Base-by-base conservation (phyloP, 2,329 filamentous ascomycete species). In the Cordyceps militaris region DNA sequence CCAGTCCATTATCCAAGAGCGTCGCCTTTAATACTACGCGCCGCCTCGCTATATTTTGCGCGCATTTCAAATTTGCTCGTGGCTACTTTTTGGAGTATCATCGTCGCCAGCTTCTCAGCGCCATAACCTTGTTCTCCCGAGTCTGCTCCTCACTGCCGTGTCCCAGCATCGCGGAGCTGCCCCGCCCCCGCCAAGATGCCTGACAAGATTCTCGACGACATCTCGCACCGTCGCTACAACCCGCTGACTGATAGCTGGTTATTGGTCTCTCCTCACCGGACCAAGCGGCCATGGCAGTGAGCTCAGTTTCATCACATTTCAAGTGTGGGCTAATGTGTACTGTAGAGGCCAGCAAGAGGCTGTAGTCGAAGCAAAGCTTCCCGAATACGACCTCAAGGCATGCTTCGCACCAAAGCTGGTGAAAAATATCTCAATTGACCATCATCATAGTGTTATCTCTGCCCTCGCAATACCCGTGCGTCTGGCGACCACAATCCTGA, bases 261-360 rank as follows among this genome's bases (percentile, higher is more conserved):
- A 60, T 82, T 99, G 38, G 94, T 99, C 14, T 97, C 94, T 16
- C 94, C 94, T 61, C 94, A 99, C 73, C 81, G 94, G 57, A 97
- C 92, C 55, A 97, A 97, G 82, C 83, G 94, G 63, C 94, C 94
- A 67, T 99, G 94, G 94, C 94, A 97, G 90, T 96, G 78, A 82
- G 89, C 40, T 24, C 19, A 11, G 1, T 14, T 10, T 24, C 7
- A 13, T 78, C 10, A 21, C 5, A 3, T n/a, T 11, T 26, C 11
- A n/a, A 7, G 19, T 26, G 5, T 34, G 36, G n/a, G n/a, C 19
- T 49, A 13, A 59, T 28, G n/a, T 30, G 24, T 42, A 48, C 8
- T 4, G 7, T 59, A 92, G 89, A 78, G 89, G 89, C 60, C 85
- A 89, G 63, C 85, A 94, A 71, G 89, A 94, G 71, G 79, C 78